Evolutionary conservation across 2,329 filamentous ascomycete species (phyloP).

Genomic region (Penicillium concentricum): DNA sequence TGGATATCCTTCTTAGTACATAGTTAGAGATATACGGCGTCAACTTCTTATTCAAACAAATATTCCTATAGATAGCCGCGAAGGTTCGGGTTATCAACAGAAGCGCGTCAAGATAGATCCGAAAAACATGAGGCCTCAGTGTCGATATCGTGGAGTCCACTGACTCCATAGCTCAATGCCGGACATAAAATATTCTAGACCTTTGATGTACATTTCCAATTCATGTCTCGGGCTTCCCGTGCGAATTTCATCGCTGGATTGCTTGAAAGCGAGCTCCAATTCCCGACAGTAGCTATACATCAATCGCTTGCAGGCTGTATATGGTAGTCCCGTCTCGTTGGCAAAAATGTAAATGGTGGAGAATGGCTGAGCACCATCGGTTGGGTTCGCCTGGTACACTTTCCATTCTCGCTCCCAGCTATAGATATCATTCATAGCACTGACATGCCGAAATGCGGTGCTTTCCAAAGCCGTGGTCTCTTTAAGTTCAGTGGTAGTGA

Average conservation of each 20-base stretch:
- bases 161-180: constrained; percentile 21
- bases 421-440: constrained; percentile 21
- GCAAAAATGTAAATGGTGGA: constrained; percentile 18
- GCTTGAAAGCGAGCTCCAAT: constrained; percentile 13
- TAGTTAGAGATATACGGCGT: background rate
- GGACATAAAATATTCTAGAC: constrained; percentile 20
- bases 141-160: constrained; percentile 19
- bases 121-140: background rate
- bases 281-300: constrained; percentile 21
- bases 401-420: constrained; percentile 23
- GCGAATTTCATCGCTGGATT: constrained; percentile 3
- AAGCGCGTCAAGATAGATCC: background rate
- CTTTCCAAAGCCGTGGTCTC: constrained; percentile 12
- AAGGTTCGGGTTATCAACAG: background rate
- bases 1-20: too few species aligned
- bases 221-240: constrained; percentile 2
- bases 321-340: constrained; percentile 16
- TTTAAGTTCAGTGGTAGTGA: constrained; percentile 5
- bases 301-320: constrained; percentile 16
- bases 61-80: background rate
- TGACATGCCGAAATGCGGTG: constrained; percentile 16
- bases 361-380: constrained; percentile 17
- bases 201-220: constrained; percentile 14
- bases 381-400: constrained; percentile 7
- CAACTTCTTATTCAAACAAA: background rate